Percentiles rank a stretch among this genome's conserved stretches.
phyloP scores from a whole-genome alignment of 1,284 basidiomycete genomes.

The Cutaneotrichosporon arboriforme region DNA sequence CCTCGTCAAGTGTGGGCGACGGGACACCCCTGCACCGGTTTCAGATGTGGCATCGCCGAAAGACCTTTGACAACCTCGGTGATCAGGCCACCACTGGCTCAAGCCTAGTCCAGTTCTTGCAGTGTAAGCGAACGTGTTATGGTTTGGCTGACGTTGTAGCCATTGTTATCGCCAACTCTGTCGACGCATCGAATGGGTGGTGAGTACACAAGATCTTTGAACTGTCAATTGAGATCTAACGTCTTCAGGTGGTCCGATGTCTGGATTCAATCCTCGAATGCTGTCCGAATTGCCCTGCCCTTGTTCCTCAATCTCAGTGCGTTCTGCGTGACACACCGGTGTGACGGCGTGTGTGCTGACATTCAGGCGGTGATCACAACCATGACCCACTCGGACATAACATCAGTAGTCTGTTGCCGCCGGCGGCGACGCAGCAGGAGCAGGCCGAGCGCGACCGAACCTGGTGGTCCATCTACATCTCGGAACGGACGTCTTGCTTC shows the following conservation, averaged over 20 bases:
- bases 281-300: constrained; percentile 30
- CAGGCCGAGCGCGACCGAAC: constrained; percentile 37
- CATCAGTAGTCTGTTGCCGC: constrained; percentile 10
- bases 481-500: constrained; percentile 17
- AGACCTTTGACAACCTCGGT: constrained; percentile 26
- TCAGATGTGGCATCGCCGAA: constrained; percentile 42
- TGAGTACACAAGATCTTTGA: constrained; percentile 10
- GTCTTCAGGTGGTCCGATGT: constrained; percentile 29
- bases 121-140: constrained; percentile 18
- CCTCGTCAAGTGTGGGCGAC: not conserved
- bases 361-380: not conserved
- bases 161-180: constrained; percentile 23
- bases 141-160: constrained; percentile 11
- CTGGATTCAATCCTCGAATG: constrained; percentile 35
- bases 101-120: constrained; percentile 29
- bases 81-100: constrained; percentile 14
- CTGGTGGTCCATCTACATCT: constrained; percentile 37
- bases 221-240: not conserved
- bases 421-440: constrained; percentile 16
- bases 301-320: constrained; percentile 26
- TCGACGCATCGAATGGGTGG: constrained; percentile 41
- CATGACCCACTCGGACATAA: constrained; percentile 13
- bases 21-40: constrained; percentile 30
- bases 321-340: too few species aligned
- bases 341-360: not conserved